Conservation (phyloP, 805 yeast genomes). For the Nakazawaea sp. region DNA sequence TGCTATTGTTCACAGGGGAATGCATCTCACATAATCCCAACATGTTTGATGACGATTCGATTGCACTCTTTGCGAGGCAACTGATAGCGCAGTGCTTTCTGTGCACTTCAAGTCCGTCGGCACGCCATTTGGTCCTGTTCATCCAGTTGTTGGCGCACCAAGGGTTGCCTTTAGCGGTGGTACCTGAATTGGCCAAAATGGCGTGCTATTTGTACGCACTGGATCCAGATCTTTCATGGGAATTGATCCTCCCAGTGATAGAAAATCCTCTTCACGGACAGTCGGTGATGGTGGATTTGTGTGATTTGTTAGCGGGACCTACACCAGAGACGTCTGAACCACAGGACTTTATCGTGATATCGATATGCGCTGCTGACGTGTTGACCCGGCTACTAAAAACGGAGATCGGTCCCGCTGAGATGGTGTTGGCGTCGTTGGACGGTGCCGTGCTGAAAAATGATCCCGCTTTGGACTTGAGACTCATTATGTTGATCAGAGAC, state of each 20-base stretch:
- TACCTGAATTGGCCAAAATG: neutral
- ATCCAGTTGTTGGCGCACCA: neutral
- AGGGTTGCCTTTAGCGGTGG: neutral
- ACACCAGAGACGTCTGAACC: no score
- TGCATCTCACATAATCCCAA: neutral
- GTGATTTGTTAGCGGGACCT: neutral
- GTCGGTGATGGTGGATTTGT: neutral
- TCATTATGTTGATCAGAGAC: no score
- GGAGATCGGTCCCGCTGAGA: no score
- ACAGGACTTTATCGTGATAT: neutral
- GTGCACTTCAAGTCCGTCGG: neutral
- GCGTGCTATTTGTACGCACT: neutral
- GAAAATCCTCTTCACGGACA: neutral
- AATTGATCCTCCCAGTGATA: neutral
- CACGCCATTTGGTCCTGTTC: neutral
- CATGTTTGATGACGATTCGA: neutral
- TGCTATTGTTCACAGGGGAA: constrained; percentile 1
- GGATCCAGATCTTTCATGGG: neutral
- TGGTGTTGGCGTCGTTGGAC: no score
- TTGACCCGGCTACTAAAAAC: neutral
- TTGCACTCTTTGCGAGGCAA: constrained; percentile 3
- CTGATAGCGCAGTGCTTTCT: neutral
- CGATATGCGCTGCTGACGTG: neutral
- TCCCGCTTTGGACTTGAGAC: no score
- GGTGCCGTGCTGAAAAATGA: no score